Conservation (phyloP, 2,329 filamentous ascomycete genomes). For the Corynespora cassiicola region DNA sequence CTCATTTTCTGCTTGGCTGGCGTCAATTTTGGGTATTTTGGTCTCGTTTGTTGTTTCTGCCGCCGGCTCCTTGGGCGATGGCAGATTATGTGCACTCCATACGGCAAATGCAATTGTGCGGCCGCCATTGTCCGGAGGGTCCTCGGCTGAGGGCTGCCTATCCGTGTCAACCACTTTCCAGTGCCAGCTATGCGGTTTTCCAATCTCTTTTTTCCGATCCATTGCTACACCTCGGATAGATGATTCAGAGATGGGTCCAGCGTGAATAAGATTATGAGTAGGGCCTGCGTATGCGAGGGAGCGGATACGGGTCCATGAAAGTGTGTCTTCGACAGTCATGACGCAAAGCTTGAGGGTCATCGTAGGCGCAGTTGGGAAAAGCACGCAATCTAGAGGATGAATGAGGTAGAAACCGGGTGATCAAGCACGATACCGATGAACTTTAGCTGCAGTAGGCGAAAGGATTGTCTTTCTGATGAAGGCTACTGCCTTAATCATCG, state of each 20-base stretch:
- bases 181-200: slow-evolving; percentile 30
- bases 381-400: too few species aligned
- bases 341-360: slow-evolving; percentile 34
- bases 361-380: too few species aligned
- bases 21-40: neutral
- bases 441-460: too few species aligned
- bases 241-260: slow-evolving; percentile 26
- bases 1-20: slow-evolving; percentile 2
- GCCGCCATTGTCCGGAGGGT: slow-evolving; percentile 28
- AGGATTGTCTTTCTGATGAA: too few species aligned
- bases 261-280: slow-evolving; percentile 35
- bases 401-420: too few species aligned
- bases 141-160: slow-evolving; percentile 26
- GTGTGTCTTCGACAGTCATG: slow-evolving; percentile 25
- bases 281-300: slow-evolving; percentile 36
- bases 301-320: slow-evolving; percentile 38
- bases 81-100: slow-evolving; percentile 31
- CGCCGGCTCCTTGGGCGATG: neutral
- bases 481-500: too few species aligned
- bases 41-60: too few species aligned
- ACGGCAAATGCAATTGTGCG: slow-evolving; percentile 34
- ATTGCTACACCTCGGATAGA: slow-evolving; percentile 30
- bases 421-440: too few species aligned
- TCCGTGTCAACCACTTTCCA: slow-evolving; percentile 42
- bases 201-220: slow-evolving; percentile 27